Conservation (phyloP, 2,329 filamentous ascomycete genomes). For the Parastagonospora avenae region DNA sequence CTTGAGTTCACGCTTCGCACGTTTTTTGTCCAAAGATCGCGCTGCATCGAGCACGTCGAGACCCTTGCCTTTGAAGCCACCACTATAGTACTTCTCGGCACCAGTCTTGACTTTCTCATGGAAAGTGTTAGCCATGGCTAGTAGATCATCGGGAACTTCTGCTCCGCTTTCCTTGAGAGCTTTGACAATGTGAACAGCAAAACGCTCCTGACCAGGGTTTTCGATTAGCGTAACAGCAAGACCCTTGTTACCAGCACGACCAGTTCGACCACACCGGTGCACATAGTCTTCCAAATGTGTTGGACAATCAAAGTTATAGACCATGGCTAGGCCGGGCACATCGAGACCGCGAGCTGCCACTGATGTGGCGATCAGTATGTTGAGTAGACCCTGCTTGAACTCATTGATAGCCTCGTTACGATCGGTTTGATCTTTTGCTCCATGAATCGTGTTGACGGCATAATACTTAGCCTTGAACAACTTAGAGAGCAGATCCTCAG, state of each 20-base stretch:
- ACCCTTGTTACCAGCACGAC: conserved; percentile 90
- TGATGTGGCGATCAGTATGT: conserved; percentile 91
- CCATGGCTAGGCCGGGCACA: conserved; percentile 93
- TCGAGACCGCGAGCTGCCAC: conserved; percentile 94
- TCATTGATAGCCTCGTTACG: conserved; percentile 42
- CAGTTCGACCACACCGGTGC: conserved; percentile 90
- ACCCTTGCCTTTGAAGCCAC: conserved; percentile 94
- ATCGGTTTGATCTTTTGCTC: conserved; percentile 68
- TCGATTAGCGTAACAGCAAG: conserved; percentile 95
- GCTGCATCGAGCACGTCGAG: conserved; percentile 90
- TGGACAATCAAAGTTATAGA: conserved; percentile 93
- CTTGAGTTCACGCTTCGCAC: conserved; percentile 77
- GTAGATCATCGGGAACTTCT: conserved; percentile 72
- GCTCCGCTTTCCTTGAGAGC: conserved; percentile 92
- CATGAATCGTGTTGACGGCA: conserved; percentile 72
- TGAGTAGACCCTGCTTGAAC: conserved; percentile 72
- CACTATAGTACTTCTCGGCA: conserved; percentile 82
- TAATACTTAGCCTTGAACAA: conserved; percentile 37
- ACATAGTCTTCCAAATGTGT: conserved; percentile 98
- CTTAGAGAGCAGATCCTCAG: conserved; percentile 40
- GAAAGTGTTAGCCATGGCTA: conserved; percentile 69
- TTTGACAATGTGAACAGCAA: conserved; percentile 84
- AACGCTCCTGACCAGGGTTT: conserved; percentile 89
- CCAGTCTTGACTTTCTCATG: conserved; percentile 90
- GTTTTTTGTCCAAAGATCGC: conserved; percentile 81